Evolutionary conservation across 1,139 yeast genomes (phyloP), one percentile per base, ranked within the genome.

Genomic region (Petasospora fabianii): DNA sequence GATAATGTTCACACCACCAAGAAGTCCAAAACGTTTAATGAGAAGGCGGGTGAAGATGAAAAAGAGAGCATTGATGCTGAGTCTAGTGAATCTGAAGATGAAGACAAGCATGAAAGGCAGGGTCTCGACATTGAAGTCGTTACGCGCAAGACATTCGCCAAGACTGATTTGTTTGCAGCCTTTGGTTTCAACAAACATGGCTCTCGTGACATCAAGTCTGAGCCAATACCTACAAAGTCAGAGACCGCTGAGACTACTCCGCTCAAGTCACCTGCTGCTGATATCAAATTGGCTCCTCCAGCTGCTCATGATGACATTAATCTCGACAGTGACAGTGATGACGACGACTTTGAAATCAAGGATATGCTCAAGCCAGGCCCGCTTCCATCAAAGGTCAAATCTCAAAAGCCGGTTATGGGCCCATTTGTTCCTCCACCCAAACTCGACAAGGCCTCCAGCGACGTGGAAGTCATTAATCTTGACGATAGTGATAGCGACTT

Each of bases 401-500:
- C 30, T 2, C 30, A 6, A 5, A 27, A 15, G 12, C 13, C 18
- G 9, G 22, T 24, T 11, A 27, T 24, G 26, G 24, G 20, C 7
- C 6, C 5, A 5, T 24, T 29, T 10, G 22, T 13, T 8, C 22
- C 36, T 6, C 33, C 38, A 13, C 21, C 33, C n/a, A 31, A 30
- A 9, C n/a, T 35, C 6, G 26, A 43, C 32, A 13, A 21, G 12
- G 41, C 30, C 12, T 38, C 43, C 4, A 37, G 19, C 13, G 12
- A 18, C 1, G 21, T 15, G n/a, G 41, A 36, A 2, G 24, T 32
- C 15, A 43, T 51, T 14, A 39, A 48, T 10, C 49, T 52, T 10
- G 53, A 43, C 27, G 53, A 49, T 20, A 40, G 47, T 33, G 54
- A 40, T 22, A 46, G 33, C 24, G 44, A 40, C 9, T 8, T 41